phyloP scores from a whole-genome alignment of 1,284 basidiomycete species.

The Pulveroboletus sp. region DNA sequence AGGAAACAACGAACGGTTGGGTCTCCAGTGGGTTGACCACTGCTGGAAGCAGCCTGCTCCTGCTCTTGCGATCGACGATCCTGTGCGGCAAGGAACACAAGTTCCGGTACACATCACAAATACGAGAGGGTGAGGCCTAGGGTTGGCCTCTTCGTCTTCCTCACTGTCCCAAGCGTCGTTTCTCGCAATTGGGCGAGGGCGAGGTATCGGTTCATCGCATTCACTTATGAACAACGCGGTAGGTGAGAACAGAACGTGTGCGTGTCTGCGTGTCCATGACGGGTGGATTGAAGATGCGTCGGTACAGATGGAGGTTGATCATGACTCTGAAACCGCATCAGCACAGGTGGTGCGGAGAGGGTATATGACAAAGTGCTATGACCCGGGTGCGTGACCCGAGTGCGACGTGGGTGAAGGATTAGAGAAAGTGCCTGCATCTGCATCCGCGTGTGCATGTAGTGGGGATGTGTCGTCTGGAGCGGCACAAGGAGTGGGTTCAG shows the following conservation, averaged over 20 bases:
- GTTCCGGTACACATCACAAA: conserved; percentile 68
- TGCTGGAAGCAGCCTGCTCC: too few relatives aligned
- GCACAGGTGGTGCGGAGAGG: conserved; percentile 13
- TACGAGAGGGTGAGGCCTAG: conserved; percentile 67
- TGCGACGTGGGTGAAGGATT: background rate
- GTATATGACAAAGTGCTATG: conserved; percentile 4
- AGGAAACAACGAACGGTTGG: too few relatives aligned
- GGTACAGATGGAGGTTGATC: background rate
- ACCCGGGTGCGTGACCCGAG: background rate
- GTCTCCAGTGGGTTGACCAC: too few relatives aligned
- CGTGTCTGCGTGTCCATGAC: background rate
- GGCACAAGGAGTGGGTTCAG: conserved; percentile 8
- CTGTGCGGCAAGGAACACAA: conserved; percentile 54
- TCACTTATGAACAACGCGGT: conserved; percentile 15
- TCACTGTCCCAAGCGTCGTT: background rate
- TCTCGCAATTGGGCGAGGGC: background rate
- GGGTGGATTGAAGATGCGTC: background rate
- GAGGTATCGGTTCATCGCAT: conserved; percentile 14
- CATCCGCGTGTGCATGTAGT: background rate
- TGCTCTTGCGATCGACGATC: too few relatives aligned
- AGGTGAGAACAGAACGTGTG: conserved; percentile 19
- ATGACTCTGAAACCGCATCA: conserved; percentile 8
- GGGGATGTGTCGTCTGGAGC: background rate
- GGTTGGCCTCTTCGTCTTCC: conserved; percentile 13
- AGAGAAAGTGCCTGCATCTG: conserved; percentile 13